phyloP scores from a whole-genome alignment of 257 asterid species.

The Ballota nigra region DNA sequence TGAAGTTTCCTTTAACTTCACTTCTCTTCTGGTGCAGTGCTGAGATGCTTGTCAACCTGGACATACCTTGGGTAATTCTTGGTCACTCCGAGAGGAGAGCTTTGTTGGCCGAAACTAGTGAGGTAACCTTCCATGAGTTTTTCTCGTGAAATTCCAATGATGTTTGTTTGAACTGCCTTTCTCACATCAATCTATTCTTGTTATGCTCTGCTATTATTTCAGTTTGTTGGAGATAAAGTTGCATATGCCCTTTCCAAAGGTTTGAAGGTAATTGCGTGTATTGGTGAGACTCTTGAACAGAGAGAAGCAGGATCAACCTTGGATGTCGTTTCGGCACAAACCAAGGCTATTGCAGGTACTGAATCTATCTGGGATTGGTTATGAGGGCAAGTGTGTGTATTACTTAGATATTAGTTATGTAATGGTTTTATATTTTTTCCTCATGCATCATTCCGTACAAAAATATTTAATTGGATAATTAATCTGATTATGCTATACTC shows the following conservation, averaged over 20 bases:
- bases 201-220: conserved; percentile 18
- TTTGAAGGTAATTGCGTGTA: conserved; percentile 94
- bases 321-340: conserved; percentile 90
- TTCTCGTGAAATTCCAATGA: background rate
- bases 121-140: conserved; percentile 46
- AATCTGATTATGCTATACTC: background rate
- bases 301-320: conserved; percentile 92
- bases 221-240: conserved; percentile 96
- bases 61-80: conserved; percentile 88
- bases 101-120: conserved; percentile 69
- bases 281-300: conserved; percentile 99
- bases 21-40: conserved; percentile 54
- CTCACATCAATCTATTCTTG: conserved; percentile 1
- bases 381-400: background rate
- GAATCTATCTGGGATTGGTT: background rate
- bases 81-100: conserved; percentile 98
- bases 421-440: background rate
- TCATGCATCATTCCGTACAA: background rate
- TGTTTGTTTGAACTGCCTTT: conserved; percentile 4
- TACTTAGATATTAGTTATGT: background rate
- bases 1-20: conserved; percentile 6
- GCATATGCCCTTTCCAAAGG: conserved; percentile 95
- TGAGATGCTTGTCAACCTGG: conserved; percentile 88
- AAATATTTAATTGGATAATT: background rate
- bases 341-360: conserved; percentile 97